Base-by-base conservation (phyloP, 805 yeast species). In the Hanseniaspora guilliermondii region DNA sequence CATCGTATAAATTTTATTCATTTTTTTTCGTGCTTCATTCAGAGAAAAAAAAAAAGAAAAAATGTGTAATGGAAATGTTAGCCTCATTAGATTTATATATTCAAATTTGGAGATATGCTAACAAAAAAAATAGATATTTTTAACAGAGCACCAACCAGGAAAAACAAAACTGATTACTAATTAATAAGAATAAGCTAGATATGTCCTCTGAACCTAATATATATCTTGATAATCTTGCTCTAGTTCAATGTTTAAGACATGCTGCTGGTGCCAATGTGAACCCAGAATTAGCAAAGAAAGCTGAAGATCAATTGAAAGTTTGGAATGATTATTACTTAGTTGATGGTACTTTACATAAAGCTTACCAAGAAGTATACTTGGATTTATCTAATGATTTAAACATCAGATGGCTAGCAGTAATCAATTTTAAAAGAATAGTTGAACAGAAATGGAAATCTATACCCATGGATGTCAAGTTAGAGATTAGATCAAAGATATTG, bases 371-470 rank as follows among this genome's bases (percentile, higher is more conserved):
- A 5, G 73, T 80, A 0, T 89, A 86, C 65, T 69, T 79, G 53
- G 82, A 85, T 58, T 63, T 72, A 3, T 73, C 79, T 0, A 60
- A 77, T 17, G 76, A 88, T 0, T 67, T 83, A 32, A 85, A 84
- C 56, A 71, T 80, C 7, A 73, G 97, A 61, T 88, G 96, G 95
- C 70, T 89, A 25, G 88, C 95, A 0, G 75, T 87, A 1, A 91
- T 91, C 41, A 85, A 84, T 59, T 80, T 91, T 67, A 91, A 93
- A 63, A 91, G 91, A 66, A 94, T 94, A 1, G 73, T 87, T 21
- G 95, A 87, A 17, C 79, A 77, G 63, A 79, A 79, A 62, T 91
- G 98, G 97, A 69, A 77, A 57, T 72, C 79, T 0, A 74, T 83
- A 19, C 59, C 74, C 2, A 76, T 74, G 47, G 87, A 83, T 17